Evolutionary conservation across 2,329 filamentous ascomycete genomes (phyloP).

Genomic region (Zymoseptoria crescenta): DNA sequence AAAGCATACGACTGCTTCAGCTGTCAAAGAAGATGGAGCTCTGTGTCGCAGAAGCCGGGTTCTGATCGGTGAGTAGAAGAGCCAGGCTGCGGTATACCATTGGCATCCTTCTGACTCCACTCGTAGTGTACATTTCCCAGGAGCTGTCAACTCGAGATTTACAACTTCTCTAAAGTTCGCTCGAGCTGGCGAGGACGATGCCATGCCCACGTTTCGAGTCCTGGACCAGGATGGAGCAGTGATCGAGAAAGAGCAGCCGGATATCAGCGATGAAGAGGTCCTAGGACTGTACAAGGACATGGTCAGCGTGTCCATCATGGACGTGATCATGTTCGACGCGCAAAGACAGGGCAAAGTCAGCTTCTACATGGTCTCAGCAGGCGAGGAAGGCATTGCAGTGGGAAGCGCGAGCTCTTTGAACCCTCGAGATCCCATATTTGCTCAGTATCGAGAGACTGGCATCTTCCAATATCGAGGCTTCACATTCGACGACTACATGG

Average conservation of each 20-base stretch:
- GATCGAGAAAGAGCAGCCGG: slow-evolving; percentile 61
- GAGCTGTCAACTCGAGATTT: slow-evolving; percentile 92
- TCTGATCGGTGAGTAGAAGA: slow-evolving; percentile 48
- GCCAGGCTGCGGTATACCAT: background rate
- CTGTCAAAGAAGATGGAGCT: slow-evolving; percentile 41
- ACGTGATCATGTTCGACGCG: slow-evolving; percentile 95
- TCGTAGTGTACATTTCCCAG: slow-evolving; percentile 64
- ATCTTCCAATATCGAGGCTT: slow-evolving; percentile 87
- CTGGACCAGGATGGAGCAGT: slow-evolving; percentile 82
- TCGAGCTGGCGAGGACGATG: slow-evolving; percentile 60
- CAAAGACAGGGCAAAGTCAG: slow-evolving; percentile 88
- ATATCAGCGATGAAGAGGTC: slow-evolving; percentile 58
- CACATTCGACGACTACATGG: slow-evolving; percentile 84
- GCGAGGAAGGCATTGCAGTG: slow-evolving; percentile 89
- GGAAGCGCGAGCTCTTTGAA: slow-evolving; percentile 77
- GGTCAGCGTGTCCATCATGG: slow-evolving; percentile 73
- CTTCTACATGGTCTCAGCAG: slow-evolving; percentile 95
- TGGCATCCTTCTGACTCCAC: background rate
- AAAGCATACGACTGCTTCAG: slow-evolving; percentile 4
- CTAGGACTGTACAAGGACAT: slow-evolving; percentile 56
- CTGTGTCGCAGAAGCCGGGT: slow-evolving; percentile 51
- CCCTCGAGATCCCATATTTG: slow-evolving; percentile 84
- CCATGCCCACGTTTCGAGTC: slow-evolving; percentile 84
- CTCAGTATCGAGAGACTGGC: slow-evolving; percentile 89
- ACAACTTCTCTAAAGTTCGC: slow-evolving; percentile 72